A percentile compares a stretch with the other conserved stretches of the same genome.
Conservation (phyloP, 345 rosid species). For the Bruguiera gymnorhiza region DNA sequence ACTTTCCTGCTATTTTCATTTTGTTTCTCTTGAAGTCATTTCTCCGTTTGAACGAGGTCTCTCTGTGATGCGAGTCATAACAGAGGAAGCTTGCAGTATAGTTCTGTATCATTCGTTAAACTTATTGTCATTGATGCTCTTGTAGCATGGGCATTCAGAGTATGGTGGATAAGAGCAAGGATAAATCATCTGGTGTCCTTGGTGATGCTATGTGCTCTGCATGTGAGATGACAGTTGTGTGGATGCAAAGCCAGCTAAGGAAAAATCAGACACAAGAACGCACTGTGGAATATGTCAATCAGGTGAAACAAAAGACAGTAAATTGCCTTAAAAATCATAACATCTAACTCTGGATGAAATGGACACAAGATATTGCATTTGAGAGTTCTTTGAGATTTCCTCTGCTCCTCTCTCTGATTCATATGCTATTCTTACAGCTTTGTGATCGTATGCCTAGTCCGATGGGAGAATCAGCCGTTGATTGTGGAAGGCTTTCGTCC, state of each 20-base stretch:
- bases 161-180: conserved; percentile 21
- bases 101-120: too few relatives aligned
- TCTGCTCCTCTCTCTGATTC: neutral
- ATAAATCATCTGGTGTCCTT: conserved; percentile 16
- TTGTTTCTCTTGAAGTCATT: neutral
- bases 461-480: conserved; percentile 26
- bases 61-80: too few relatives aligned
- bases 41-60: too few relatives aligned
- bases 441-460: conserved; percentile 29
- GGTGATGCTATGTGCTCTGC: conserved; percentile 27
- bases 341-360: neutral
- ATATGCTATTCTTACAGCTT: conserved; percentile 6
- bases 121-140: neutral
- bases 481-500: conserved; percentile 22
- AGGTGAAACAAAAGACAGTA: conserved; percentile 12
- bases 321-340: neutral
- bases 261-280: conserved; percentile 28
- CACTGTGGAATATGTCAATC: conserved; percentile 14
- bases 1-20: neutral
- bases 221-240: conserved; percentile 35
- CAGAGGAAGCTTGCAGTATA: too few relatives aligned
- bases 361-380: neutral
- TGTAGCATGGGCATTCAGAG: conserved; percentile 27
- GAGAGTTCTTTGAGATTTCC: neutral
- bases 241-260: conserved; percentile 29